Conservation (phyloP, 2,329 filamentous ascomycete genomes). For the Fusarium sp. region DNA sequence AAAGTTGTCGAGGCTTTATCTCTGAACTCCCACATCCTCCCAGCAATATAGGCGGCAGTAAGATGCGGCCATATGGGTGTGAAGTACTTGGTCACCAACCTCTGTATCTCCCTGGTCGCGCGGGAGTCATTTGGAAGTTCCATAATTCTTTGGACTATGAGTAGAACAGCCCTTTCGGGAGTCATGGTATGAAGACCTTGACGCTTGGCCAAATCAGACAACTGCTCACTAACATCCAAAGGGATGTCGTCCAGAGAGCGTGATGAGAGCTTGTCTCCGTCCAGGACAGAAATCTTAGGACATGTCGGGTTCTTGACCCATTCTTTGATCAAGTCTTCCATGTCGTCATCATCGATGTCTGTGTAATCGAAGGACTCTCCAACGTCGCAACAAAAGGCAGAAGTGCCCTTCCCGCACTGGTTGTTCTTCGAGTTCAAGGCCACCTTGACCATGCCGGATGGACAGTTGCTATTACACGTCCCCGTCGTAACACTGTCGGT, state of each 20-base stretch:
- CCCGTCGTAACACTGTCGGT: not conserved
- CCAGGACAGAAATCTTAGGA: not conserved
- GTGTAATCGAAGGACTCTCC: not conserved
- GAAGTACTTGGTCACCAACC: not conserved
- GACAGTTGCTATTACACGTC: not conserved
- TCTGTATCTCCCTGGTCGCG: not conserved
- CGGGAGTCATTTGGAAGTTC: not conserved
- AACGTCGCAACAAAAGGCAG: slow-evolving; percentile 15
- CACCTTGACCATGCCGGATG: slow-evolving; percentile 2
- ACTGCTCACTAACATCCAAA: not conserved
- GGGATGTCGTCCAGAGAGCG: not conserved
- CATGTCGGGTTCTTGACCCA: slow-evolving; percentile 10
- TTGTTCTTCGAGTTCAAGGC: not conserved
- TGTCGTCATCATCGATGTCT: not conserved
- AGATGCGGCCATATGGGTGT: not conserved
- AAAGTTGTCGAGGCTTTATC: not conserved
- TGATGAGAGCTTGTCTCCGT: not conserved
- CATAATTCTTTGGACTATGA: not conserved
- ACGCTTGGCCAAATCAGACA: not conserved
- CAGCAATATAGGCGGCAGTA: not conserved
- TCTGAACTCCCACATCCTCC: not conserved
- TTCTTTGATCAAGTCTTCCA: not conserved
- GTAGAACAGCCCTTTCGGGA: not conserved
- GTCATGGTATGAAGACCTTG: not conserved
- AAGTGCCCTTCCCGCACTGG: slow-evolving; percentile 7